Evolutionary conservation across 1,139 yeast species (phyloP).

Genomic region (Kodamaea sp.): DNA sequence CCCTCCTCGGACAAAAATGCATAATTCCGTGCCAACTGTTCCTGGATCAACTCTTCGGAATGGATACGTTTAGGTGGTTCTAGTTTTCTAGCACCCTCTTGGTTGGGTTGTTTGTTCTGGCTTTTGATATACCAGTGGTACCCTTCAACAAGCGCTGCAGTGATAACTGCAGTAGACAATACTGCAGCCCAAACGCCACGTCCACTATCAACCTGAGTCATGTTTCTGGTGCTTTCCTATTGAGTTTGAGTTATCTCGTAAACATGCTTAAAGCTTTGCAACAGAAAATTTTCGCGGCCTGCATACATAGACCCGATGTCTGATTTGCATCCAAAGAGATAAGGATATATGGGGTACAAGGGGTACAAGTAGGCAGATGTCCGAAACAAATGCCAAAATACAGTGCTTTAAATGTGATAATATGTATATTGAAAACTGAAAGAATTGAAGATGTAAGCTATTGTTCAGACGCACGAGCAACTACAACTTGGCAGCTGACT

Average conservation of each 20-base stretch:
- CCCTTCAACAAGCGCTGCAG: slow-evolving; percentile 41
- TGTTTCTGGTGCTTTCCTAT: not conserved
- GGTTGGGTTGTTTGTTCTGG: slow-evolving; percentile 1
- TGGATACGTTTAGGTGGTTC: slow-evolving; percentile 21
- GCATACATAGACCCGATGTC: slow-evolving; percentile 3
- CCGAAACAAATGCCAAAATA: no score
- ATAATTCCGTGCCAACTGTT: slow-evolving; percentile 90
- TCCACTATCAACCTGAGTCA: slow-evolving; percentile 3
- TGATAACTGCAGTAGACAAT: slow-evolving; percentile 42
- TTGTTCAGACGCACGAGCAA: no score
- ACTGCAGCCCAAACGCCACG: slow-evolving; percentile 25
- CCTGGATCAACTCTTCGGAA: slow-evolving; percentile 78
- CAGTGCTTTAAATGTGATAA: no score
- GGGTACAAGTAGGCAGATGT: no score
- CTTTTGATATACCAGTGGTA: slow-evolving; percentile 29
- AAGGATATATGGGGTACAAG: no score
- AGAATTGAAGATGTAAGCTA: no score
- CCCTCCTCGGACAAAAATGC: slow-evolving; percentile 90
- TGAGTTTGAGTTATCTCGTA: not conserved
- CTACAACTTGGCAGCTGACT: slow-evolving; percentile 45
- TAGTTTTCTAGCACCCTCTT: slow-evolving; percentile 10
- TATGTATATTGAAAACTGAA: no score
- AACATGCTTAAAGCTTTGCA: slow-evolving; percentile 2
- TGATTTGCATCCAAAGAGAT: slow-evolving; percentile 7
- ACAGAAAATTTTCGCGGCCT: slow-evolving; percentile 7